Evolutionary conservation across 495 filamentous ascomycete species (phyloP).

Genomic region (Neurospora sp.): DNA sequence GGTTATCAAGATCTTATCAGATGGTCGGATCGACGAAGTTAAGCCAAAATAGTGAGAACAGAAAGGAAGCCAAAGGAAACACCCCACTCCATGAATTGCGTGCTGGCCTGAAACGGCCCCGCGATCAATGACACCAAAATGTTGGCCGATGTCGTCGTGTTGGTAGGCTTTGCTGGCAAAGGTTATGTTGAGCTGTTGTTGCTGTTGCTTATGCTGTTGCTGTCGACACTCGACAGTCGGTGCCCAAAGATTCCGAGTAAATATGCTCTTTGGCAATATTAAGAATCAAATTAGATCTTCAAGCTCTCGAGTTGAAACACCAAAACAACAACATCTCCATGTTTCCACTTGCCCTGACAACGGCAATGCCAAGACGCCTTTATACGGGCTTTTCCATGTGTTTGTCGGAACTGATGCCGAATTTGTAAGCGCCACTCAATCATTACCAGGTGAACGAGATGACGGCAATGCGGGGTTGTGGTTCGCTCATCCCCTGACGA

Average conservation of each 20-base stretch:
- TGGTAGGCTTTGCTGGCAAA: neutral
- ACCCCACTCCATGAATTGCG: neutral
- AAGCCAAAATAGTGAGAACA: neutral
- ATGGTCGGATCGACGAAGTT: neutral
- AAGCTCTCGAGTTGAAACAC: neutral
- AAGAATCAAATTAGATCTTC: neutral
- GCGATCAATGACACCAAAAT: neutral
- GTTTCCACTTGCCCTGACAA: neutral
- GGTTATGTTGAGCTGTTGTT: neutral
- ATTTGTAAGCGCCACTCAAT: neutral
- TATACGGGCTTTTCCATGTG: neutral
- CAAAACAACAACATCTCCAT: neutral
- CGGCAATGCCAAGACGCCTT: too few species aligned
- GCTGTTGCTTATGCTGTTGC: neutral
- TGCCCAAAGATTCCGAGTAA: neutral
- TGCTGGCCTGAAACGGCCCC: neutral
- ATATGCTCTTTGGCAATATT: neutral
- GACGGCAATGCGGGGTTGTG: conserved; percentile 17
- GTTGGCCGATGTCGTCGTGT: neutral
- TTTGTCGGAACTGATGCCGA: neutral
- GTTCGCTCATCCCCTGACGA: neutral
- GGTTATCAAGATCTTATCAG: neutral
- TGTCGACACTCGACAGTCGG: neutral
- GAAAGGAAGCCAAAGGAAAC: neutral
- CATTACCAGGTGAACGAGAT: neutral